Conservation (phyloP, 768 basidiomycete genomes). For the Mycena amicta region DNA sequence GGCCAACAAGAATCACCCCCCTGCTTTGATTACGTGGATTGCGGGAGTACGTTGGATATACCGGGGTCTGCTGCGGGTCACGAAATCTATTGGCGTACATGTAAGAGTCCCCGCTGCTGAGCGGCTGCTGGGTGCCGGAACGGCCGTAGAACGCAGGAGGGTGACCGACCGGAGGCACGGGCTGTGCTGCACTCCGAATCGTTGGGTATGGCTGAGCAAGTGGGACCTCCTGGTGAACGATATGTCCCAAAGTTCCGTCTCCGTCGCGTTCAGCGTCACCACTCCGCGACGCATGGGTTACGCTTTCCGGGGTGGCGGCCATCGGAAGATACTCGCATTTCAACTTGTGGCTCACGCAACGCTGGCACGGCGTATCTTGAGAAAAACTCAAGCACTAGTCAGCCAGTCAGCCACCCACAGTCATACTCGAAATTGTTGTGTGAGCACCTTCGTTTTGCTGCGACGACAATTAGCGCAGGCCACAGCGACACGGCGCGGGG, state of each 20-base stretch:
- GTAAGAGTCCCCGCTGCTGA: no score
- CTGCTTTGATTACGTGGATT: neutral
- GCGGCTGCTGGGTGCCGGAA: neutral
- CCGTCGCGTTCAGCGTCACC: neutral
- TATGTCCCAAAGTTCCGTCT: neutral
- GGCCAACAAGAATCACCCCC: neutral
- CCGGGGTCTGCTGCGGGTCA: no score
- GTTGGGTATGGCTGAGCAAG: neutral
- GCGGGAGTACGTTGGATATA: neutral
- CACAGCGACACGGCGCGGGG: neutral
- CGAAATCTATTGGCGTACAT: no score
- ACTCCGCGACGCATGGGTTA: neutral
- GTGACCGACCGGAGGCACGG: neutral
- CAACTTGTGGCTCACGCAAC: neutral
- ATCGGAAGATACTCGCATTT: neutral
- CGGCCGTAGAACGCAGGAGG: neutral
- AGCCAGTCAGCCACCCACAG: neutral
- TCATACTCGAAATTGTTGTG: neutral
- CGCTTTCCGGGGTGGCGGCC: neutral
- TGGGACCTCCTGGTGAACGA: neutral
- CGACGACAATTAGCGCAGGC: neutral
- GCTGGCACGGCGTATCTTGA: neutral
- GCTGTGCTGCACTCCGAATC: neutral
- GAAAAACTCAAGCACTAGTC: neutral
- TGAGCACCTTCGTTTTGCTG: neutral